Evolutionary conservation across 176 grass and related monocot genomes (phyloP), one percentile per base, ranked within the genome.

Genomic region (Saccharum spontaneum): DNA sequence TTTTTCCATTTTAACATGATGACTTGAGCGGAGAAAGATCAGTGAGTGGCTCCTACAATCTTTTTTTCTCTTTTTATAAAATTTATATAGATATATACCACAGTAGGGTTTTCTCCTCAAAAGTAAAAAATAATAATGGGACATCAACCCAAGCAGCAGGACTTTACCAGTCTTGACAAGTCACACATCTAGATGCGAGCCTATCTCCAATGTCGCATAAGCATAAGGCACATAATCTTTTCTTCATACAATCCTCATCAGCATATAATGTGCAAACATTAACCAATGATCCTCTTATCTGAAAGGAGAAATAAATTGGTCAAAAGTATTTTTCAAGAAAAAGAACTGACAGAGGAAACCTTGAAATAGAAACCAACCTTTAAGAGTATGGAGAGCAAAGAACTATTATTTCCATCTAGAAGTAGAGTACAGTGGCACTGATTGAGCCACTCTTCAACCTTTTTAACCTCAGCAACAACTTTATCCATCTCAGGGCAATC

Each of bases 131-230:
- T 73, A 73, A 74, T 26, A 74, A 74, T 36, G 57, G 57, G 75
- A 82, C 60, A 69, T 36, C 69, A 74, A 82, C 33, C 57, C 57
- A 70, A 69, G 28, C 28, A 75, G 60, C 4, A 69, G 61, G 72
- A 92, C 69, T 64, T 91, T 88, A 98, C 95, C 91, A 62, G 80
- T 93, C 95, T 80, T 88, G 82, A 90, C 95, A 98, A 73, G 71
- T 81, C 71, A 89, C 50, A 67, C 95, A 98, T 86, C 48, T 89
- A 90, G 88, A 88, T 40, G 79, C 38, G 69, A 83, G 41, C 84
- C 73, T 85, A 79, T 93, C 87, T 24, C 72, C 79, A 23, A 76
- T 38, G 86, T 87, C 89, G 77, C 78, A 89, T 17, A 80, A 91
- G 87, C 92, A 98, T 69, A 92, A 80, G 57, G 87, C 89, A 87